Evolutionary conservation across 805 yeast species (phyloP).

Genomic region (Wickerhamiella lipophila): DNA sequence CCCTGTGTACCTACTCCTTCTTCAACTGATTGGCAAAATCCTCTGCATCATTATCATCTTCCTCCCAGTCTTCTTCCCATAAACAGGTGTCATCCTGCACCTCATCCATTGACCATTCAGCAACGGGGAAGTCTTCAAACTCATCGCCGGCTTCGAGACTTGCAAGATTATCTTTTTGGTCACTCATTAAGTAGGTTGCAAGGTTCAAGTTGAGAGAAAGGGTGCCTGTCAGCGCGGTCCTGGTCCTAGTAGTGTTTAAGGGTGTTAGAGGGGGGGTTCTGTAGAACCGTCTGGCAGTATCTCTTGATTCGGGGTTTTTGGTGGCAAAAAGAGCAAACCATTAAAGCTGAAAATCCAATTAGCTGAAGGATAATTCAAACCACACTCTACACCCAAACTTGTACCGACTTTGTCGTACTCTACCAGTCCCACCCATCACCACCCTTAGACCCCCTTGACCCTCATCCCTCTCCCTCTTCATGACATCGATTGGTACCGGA

Average conservation of each 20-base stretch:
- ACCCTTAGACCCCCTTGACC: not conserved
- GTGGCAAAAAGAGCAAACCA: too few relatives aligned
- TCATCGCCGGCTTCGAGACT: constrained; percentile 92
- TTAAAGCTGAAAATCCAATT: too few relatives aligned
- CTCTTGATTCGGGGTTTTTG: too few relatives aligned
- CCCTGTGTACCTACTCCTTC: not conserved
- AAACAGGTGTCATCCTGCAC: constrained; percentile 38
- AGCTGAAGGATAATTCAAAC: too few relatives aligned
- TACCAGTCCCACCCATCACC: not conserved
- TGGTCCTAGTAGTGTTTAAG: too few relatives aligned
- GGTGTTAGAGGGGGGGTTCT: too few relatives aligned
- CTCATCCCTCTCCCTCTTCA: constrained; percentile 1
- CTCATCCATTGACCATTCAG: constrained; percentile 33
- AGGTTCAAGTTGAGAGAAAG: too few relatives aligned
- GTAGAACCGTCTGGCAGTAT: too few relatives aligned
- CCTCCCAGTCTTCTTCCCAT: constrained; percentile 95
- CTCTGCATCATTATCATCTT: constrained; percentile 78
- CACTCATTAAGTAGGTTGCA: not conserved
- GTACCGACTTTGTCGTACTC: too few relatives aligned
- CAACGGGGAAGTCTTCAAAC: constrained; percentile 80
- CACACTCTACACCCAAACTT: too few relatives aligned
- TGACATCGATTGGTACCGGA: constrained; percentile 97
- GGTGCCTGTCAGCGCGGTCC: not conserved
- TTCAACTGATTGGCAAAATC: constrained; percentile 67
- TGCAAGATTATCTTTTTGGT: constrained; percentile 32